Base-by-base conservation (phyloP, 2,329 filamentous ascomycete genomes). In the Aspergillus brasiliensis region DNA sequence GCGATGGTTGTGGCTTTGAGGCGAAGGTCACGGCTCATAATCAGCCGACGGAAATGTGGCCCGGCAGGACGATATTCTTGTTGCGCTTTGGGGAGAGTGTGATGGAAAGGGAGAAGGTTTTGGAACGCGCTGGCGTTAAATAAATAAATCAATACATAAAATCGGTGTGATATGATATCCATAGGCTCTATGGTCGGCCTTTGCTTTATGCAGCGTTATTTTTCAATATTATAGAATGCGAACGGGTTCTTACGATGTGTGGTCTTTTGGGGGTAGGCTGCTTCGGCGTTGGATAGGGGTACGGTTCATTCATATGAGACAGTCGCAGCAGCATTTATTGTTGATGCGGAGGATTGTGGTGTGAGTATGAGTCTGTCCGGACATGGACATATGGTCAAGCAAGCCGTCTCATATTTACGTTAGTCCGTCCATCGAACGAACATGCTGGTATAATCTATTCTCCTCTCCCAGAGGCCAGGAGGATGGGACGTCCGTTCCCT, bases 61-160 rank as follows among this genome's bases (percentile, higher is more conserved):
- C 95, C 0, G 91, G 91, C 34, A 91, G 95, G 81, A 99, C 95
- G 46, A 93, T 99, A 31, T 99, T 97, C 73, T 77, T 99, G 75
- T 88, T 99, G 72, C 92, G 94, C 78, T 99, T 99, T 74, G 88
- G 91, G 65, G 83, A 88, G n/a, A 91, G 92, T 75, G 94, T 98
- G 44, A 81, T 98, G 75, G 94, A 98, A 81, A 83, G 95, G 74
- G 95, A 99, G 82, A 88, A 88, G 62, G 90, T 92, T 69, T 75
- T 96, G 68, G 89, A 87, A 60, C 87, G 89, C 78, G 79, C 78
- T 3, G 81, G 81, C 8, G 69, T 81, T 21, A 81, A 81, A 75
- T 81, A 68, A 31, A 1, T 8, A 8, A 8, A 65, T 23, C 11
- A 2, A 5, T 19, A 46, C 19, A 21, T 21, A 23, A 23, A 10